These are phyloP conservation scores for Paramecium tetraurelia DNA, from an alignment of 73 alveolate species.

Conservation along the genomic window DNA sequence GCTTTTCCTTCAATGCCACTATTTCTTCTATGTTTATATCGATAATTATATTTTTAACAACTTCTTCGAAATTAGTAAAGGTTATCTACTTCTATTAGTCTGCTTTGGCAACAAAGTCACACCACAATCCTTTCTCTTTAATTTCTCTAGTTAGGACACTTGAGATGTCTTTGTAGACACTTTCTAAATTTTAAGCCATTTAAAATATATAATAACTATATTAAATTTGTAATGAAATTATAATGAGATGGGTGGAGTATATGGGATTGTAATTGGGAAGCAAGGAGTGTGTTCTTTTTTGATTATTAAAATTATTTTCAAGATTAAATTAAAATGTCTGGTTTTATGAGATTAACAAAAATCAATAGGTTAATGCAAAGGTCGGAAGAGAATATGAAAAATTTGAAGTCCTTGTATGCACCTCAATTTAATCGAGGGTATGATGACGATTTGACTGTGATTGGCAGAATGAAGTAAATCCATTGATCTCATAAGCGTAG, in stretches of 20 bases:
- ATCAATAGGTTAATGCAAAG: not conserved
- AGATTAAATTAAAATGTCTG: not conserved
- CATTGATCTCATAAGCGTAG: not conserved
- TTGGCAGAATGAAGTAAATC: not conserved
- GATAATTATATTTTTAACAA: not conserved
- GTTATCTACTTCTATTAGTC: not conserved
- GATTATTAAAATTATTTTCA: not conserved
- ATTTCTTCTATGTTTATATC: not conserved
- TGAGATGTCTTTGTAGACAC: not conserved
- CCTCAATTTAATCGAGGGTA: not conserved
- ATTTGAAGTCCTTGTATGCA: not conserved
- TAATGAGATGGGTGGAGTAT: not conserved
- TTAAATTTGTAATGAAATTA: not conserved
- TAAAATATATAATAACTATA: not conserved
- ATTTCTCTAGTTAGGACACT: not conserved
- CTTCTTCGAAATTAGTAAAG: not conserved
- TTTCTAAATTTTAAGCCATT: not conserved
- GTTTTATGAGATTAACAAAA: slow-evolving; percentile 8
- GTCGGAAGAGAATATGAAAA: not conserved
- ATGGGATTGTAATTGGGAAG: too few species aligned
- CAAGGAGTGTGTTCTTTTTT: not conserved
- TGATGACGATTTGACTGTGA: not conserved
- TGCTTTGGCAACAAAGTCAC: not conserved
- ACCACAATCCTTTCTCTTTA: not conserved
- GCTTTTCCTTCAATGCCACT: not conserved